Evolutionary conservation across 306 rosid genomes (phyloP), one percentile per base, ranked within the genome.

Genomic region (Datisca glomerata): DNA sequence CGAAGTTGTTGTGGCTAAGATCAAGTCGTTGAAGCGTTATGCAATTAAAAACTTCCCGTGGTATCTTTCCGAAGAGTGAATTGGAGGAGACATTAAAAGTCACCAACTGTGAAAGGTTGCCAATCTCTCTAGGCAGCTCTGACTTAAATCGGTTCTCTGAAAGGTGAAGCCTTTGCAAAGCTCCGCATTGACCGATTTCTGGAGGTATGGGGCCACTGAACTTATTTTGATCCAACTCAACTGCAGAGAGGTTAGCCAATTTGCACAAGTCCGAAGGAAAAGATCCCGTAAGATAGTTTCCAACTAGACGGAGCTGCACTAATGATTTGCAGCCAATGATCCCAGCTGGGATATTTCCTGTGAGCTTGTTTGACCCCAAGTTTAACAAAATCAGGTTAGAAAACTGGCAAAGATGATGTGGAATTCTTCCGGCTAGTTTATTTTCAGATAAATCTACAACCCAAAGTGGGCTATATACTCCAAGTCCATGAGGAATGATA

Each of bases 401-500:
- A 41, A 59, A 47, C 33, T 12, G 74, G 60, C 98, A 91, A 18
- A 91, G 74, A 59, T 80, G 51, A 29, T 83, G 79, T 13, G 98
- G 96, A 32, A 91, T 75, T 35, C 45, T 59, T 44, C 98, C 94
- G 8, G 74, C 71, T 58, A 91, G 60, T 20, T 34, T 44, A 70
- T 91, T 80, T 44, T 59, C 64, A 5, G 94, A 80, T 29, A 91
- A 79, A 69, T 91, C 98, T 53, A 80, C 86, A n/a, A 91, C 98
- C 98, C 98, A 84, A 53, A 91, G 86, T 51, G 17, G 59, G 65
- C 92, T 73, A 45, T 46, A 27, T 31, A 49, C 60, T 49, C 98
- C 98, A 32, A 91, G 81, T 63, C 61, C 58, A 27, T 1, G 60
- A 43, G 98, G 96, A 71, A 91, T 75, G 53, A 41, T 36, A 10